Percentiles rank a stretch among this genome's conserved stretches.
Conservation (phyloP, 768 basidiomycete species). For the Pleurotus citrinopileatus region DNA sequence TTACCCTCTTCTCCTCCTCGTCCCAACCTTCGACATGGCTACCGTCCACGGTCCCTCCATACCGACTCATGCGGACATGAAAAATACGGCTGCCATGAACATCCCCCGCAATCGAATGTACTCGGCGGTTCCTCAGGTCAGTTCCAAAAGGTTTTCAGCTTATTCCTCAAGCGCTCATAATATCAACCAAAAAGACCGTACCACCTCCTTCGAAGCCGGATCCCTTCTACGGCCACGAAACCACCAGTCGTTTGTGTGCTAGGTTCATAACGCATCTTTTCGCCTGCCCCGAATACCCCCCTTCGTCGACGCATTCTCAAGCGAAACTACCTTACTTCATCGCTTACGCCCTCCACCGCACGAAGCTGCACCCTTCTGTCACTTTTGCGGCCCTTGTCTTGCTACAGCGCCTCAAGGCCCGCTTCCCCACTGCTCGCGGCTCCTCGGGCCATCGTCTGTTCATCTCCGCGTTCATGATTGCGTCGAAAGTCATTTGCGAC, state of each 20-base stretch:
- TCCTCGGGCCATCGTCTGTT: slow-evolving; percentile 89
- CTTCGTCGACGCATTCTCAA: slow-evolving; percentile 51
- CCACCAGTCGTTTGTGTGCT: slow-evolving; percentile 62
- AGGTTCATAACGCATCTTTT: slow-evolving; percentile 86
- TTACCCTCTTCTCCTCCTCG: neutral
- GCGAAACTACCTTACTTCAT: slow-evolving; percentile 75
- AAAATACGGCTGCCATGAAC: neutral
- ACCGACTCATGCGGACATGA: slow-evolving; percentile 8
- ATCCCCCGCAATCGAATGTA: neutral
- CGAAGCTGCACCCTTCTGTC: slow-evolving; percentile 67
- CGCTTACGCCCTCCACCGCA: slow-evolving; percentile 85
- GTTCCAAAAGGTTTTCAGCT: slow-evolving; percentile 1
- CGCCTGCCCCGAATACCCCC: slow-evolving; percentile 81
- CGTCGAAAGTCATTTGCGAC: slow-evolving; percentile 90
- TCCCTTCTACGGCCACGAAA: slow-evolving; percentile 77
- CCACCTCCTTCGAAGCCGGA: slow-evolving; percentile 35
- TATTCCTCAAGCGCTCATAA: slow-evolving; percentile 13
- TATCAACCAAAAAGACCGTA: slow-evolving; percentile 11
- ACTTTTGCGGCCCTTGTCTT: slow-evolving; percentile 67
- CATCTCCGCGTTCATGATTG: slow-evolving; percentile 92
- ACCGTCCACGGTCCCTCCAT: slow-evolving; percentile 13
- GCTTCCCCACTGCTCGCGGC: slow-evolving; percentile 89
- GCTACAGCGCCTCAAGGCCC: slow-evolving; percentile 80
- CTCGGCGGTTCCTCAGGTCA: slow-evolving; percentile 2
- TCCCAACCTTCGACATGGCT: slow-evolving; percentile 11